Evolutionary conservation across 1,284 basidiomycete species (phyloP).

Genomic region (Austropuccinia psidii): DNA sequence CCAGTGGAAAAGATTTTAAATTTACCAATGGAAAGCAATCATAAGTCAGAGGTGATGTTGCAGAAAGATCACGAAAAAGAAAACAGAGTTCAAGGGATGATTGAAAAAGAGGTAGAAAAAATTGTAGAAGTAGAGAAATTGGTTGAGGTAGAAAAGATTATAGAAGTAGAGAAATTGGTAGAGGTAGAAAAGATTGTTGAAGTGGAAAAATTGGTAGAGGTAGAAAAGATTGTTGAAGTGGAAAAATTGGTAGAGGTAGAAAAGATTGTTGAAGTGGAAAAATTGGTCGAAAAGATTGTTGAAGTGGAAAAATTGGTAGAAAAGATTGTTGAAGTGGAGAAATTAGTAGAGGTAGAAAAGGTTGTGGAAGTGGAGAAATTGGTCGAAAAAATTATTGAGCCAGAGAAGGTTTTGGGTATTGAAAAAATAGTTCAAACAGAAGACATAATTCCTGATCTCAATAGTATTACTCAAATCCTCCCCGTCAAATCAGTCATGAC

Average conservation of each 20-base stretch:
- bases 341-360: conserved; percentile 44
- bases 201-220: conserved; percentile 42
- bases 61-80: too few species aligned
- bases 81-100: not conserved
- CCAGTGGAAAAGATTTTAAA: conserved; percentile 48
- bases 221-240: conserved; percentile 44
- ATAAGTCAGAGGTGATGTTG: too few species aligned
- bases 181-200: conserved; percentile 42
- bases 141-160: not conserved
- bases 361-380: conserved; percentile 38
- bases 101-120: conserved; percentile 23
- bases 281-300: conserved; percentile 49
- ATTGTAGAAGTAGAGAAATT: conserved; percentile 30
- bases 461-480: not conserved
- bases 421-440: not conserved
- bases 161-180: conserved; percentile 41
- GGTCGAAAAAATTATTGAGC: conserved; percentile 18
- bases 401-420: conserved; percentile 21
- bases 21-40: too few species aligned
- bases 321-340: conserved; percentile 47
- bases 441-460: not conserved
- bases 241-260: conserved; percentile 46
- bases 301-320: conserved; percentile 50
- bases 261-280: conserved; percentile 52
- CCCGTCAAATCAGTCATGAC: conserved; percentile 34